Evolutionary conservation across 1,139 yeast species (phyloP).

Genomic region (Blastobotrys buckinghamii): DNA sequence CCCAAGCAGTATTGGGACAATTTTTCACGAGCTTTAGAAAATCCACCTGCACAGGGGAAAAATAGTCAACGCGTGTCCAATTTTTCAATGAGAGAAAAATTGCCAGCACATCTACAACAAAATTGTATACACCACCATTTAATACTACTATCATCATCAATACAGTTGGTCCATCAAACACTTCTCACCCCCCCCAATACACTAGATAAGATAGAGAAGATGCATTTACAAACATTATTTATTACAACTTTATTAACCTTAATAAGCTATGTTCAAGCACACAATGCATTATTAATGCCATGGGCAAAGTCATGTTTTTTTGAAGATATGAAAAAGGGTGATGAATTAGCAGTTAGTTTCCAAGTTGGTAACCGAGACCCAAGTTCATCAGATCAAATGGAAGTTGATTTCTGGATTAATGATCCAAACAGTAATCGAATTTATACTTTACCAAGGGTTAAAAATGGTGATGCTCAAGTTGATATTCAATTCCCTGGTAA

Average conservation of each 20-base stretch:
- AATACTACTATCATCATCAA: too few species aligned
- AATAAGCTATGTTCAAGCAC: slow-evolving; percentile 43
- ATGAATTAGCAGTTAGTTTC: slow-evolving; percentile 81
- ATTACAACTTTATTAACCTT: slow-evolving; percentile 9
- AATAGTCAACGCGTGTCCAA: slow-evolving; percentile 2
- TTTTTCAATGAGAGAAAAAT: neutral
- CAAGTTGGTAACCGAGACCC: slow-evolving; percentile 94
- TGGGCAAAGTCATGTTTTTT: slow-evolving; percentile 84
- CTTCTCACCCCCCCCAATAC: neutral
- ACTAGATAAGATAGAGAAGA: neutral
- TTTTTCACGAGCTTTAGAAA: too few species aligned
- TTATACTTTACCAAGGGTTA: slow-evolving; percentile 47
- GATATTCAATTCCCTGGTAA: slow-evolving; percentile 65
- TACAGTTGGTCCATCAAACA: too few species aligned
- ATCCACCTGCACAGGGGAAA: neutral
- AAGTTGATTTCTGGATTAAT: slow-evolving; percentile 63
- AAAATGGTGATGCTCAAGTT: slow-evolving; percentile 76
- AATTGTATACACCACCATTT: neutral
- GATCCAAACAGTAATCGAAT: slow-evolving; percentile 56
- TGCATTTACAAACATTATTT: slow-evolving; percentile 7
- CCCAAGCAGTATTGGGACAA: too few species aligned
- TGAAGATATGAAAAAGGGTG: slow-evolving; percentile 75
- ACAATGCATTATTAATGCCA: slow-evolving; percentile 78
- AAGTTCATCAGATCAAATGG: slow-evolving; percentile 66
- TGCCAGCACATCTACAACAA: neutral